Evolutionary conservation across 768 basidiomycete genomes (phyloP), one percentile per base, ranked within the genome.

Genomic region (Xanthoconium stramineum): DNA sequence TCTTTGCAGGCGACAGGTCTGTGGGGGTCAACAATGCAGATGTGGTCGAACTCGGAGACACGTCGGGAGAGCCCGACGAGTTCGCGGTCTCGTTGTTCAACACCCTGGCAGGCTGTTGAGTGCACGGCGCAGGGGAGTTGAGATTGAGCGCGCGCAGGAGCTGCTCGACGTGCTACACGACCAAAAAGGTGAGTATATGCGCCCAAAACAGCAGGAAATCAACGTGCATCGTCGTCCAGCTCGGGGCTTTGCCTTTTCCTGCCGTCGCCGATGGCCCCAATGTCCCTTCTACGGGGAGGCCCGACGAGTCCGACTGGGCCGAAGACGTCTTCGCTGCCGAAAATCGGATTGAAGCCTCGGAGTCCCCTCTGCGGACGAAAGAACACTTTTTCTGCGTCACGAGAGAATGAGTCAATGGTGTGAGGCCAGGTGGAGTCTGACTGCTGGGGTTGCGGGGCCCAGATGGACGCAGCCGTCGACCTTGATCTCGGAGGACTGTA

Each of bases 201-300:
- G 66, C 55, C 14, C 0, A 9, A 57, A 65, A 62, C 12, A 52
- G n/a, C 30, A 17, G 50, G 43, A 53, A 57, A 65, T 60, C 61
- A 66, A 69, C 69, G 53, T 60, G 61, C 63, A 55, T 72, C 77
- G 61, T 85, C 80, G 39, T 81, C 83, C 45, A 80, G 80, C 45
- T 79, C 81, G 6, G 85, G 80, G 47, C 74, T 79, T 50, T 72
- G 75, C 68, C 79, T 84, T 72, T 84, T 88, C 61, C 88, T 81
- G 15, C 89, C 89, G 63, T 92, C 90, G 45, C 89, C 90, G 67
- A 91, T 85, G 65, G 88, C 87, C 6, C 89, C 88, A 48, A 90
- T 76, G 56, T 73, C 71, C 61, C 69, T 77, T 60, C 81, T 82
- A 58, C 76, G 77, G 32, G 65, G 62, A 32, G 63, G 58, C 55